Base-by-base conservation (phyloP, 306 rosid genomes). In the Inga oerstediana region DNA sequence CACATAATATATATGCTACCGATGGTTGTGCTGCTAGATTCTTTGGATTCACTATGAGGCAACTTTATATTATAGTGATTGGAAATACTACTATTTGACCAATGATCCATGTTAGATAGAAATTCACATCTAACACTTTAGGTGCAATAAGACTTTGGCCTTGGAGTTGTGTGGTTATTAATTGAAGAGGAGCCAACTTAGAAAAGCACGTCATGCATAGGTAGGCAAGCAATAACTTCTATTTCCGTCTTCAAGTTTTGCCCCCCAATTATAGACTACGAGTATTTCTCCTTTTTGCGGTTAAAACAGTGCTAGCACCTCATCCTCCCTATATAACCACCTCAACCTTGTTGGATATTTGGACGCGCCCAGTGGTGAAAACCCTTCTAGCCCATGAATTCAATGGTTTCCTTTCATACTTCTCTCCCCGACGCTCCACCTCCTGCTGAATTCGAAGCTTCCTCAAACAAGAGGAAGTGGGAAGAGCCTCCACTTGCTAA, bases 341-440 rank as follows among this genome's bases (percentile, higher is more conserved):
- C 94, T 78, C 76, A 84, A 81, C 73, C 83, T 48, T 83, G 52
- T 83, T 81, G 75, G 37, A 84, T 85, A 62, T 77, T 82, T 65
- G 75, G 79, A 72, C 70, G 44, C 16, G 5, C 72, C 52, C 45
- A 71, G 19, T 56, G 32, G 27, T 30, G 76, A 59, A 76, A 58
- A 69, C 75, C 61, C 15, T 59, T 20, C 59, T 8, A 64, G 22
- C 24, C 19, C 52, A 46, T 52, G 41, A 30, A 79, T 79, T 71
- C 82, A 24, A 93, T 94, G 98, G 91, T 94, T 19, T 89, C 94
- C 69, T 87, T 89, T 75, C 92, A 89, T 85, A 83, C 77, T 58
- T 83, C 80, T 11, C 85, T 90, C 20, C 37, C 89, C 10, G 89
- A 85, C 76, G 79, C 61, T 77, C 92, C 89, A 59, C 79, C 65